phyloP scores from a whole-genome alignment of 345 rosid species.

The Gossypium anomalum region DNA sequence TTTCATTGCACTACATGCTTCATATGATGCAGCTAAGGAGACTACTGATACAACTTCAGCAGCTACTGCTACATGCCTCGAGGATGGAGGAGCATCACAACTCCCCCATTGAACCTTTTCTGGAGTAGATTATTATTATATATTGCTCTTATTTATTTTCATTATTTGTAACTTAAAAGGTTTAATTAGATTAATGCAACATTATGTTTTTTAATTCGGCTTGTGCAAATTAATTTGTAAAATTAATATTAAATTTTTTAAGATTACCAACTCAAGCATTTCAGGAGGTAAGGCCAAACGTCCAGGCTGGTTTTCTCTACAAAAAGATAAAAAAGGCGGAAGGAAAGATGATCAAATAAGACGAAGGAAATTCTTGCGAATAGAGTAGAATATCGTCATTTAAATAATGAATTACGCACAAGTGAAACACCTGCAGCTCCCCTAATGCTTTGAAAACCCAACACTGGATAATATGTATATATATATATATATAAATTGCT shows the following conservation, averaged over 20 bases:
- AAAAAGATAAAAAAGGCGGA: too few species aligned
- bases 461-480: slow-evolving; percentile 8
- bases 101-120: background rate
- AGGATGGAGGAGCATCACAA: background rate
- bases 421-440: background rate
- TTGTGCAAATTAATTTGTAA: background rate
- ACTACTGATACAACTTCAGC: background rate
- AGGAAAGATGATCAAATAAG: too few species aligned
- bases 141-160: background rate
- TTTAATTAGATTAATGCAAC: background rate
- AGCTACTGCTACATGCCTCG: background rate
- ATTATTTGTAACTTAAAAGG: background rate
- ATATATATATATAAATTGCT: background rate
- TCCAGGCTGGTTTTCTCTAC: background rate
- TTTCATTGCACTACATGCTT: slow-evolving; percentile 40
- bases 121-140: background rate
- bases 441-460: background rate
- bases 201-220: background rate
- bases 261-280: background rate
- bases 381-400: background rate
- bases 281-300: background rate
- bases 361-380: background rate
- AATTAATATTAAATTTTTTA: too few species aligned
- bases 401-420: background rate
- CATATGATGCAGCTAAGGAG: slow-evolving; percentile 39